Percentiles rank a stretch among this genome's conserved stretches.
These are phyloP conservation scores for Termitomyces titanicus DNA, from an alignment of 768 basidiomycete genomes.

Conservation along the genomic window DNA sequence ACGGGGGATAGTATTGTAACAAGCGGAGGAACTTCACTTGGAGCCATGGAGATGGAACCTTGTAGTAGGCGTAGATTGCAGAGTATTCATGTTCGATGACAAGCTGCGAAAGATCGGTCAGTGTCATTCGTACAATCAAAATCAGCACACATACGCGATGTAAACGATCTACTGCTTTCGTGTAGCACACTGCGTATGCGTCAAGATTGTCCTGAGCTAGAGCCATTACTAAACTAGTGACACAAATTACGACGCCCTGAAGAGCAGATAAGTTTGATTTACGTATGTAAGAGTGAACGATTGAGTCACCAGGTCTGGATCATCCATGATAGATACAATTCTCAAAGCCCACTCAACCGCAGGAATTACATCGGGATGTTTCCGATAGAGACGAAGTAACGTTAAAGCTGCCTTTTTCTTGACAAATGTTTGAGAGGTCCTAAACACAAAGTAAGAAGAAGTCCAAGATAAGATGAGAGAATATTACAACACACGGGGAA, in stretches of 20 bases:
- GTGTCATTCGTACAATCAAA: neutral
- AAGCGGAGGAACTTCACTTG: conserved; percentile 93
- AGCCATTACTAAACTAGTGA: conserved; percentile 90
- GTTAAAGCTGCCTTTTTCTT: conserved; percentile 99
- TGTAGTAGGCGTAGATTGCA: conserved; percentile 93
- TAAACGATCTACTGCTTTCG: conserved; percentile 89
- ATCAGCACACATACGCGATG: conserved; percentile 56
- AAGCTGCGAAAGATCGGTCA: conserved; percentile 46
- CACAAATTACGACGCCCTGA: conserved; percentile 92
- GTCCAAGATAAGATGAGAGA: neutral
- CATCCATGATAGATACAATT: conserved; percentile 95
- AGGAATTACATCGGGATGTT: conserved; percentile 92
- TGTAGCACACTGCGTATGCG: conserved; percentile 88
- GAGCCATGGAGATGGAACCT: conserved; percentile 96
- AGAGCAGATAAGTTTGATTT: conserved; percentile 1
- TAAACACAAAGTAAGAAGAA: conserved; percentile 28
- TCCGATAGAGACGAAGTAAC: conserved; percentile 87
- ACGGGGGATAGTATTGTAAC: conserved; percentile 93
- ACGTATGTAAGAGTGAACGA: conserved; percentile 6
- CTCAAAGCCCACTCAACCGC: conserved; percentile 94
- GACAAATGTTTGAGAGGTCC: conserved; percentile 92
- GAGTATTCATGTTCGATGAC: conserved; percentile 89
- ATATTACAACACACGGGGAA: conserved; percentile 64
- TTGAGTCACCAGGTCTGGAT: conserved; percentile 67
- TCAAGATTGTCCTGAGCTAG: conserved; percentile 93